Conservation (phyloP, 768 basidiomycete genomes). For the Floccularia luteovirens region DNA sequence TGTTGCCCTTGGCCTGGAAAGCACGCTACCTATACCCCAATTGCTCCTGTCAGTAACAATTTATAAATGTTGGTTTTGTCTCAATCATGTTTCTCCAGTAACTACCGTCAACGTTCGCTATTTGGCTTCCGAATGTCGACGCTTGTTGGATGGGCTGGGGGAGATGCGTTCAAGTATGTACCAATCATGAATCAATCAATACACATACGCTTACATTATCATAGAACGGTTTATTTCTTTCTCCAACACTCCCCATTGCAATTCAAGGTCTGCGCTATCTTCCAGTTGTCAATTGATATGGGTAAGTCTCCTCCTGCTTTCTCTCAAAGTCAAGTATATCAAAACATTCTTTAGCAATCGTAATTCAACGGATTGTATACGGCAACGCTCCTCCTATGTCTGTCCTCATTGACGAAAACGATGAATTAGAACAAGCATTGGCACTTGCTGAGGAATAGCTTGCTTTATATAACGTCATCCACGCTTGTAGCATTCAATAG, state of each 20-base stretch:
- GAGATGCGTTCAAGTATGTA: constrained; percentile 77
- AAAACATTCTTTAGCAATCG: constrained; percentile 44
- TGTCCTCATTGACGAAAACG: constrained; percentile 45
- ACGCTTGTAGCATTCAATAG: no score
- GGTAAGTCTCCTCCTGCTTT: constrained; percentile 36
- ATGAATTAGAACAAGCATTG: constrained; percentile 71
- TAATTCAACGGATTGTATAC: constrained; percentile 67
- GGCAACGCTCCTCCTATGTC: constrained; percentile 59
- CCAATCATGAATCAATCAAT: no score
- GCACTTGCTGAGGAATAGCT: constrained; percentile 52
- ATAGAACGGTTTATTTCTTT: constrained; percentile 77
- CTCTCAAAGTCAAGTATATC: constrained; percentile 1
- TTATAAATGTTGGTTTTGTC: constrained; percentile 1
- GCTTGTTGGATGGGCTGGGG: constrained; percentile 75
- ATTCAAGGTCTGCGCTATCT: constrained; percentile 78
- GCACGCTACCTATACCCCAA: constrained; percentile 82
- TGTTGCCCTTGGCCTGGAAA: constrained; percentile 74
- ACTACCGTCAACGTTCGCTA: constrained; percentile 69
- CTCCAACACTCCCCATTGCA: constrained; percentile 63
- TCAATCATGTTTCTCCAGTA: constrained; percentile 33
- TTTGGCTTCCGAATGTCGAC: constrained; percentile 85
- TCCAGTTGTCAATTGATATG: constrained; percentile 73
- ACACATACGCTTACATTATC: no score
- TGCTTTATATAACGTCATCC: no score
- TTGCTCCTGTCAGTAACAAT: constrained; percentile 63